Conservation (phyloP, 1,139 yeast species). For the Oligophagozyma castellii region DNA sequence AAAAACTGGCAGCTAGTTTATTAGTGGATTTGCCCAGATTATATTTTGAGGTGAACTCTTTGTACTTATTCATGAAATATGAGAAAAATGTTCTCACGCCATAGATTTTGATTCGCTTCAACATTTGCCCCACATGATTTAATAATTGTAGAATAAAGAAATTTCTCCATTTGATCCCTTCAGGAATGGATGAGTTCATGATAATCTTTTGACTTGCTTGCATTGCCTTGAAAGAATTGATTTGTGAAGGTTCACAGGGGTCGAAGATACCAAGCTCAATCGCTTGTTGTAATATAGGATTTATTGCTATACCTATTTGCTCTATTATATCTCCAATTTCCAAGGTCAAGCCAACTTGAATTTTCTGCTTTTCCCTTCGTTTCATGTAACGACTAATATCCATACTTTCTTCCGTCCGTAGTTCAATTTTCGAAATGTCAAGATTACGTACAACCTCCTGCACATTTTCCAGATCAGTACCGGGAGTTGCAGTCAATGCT, state of each 20-base stretch:
- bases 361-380: slow-evolving; percentile 45
- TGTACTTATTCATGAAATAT: slow-evolving; percentile 44
- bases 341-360: slow-evolving; percentile 38
- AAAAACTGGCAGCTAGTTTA: slow-evolving; percentile 47
- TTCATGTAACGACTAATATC: slow-evolving; percentile 77
- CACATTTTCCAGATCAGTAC: slow-evolving; percentile 74
- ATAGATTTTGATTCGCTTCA: slow-evolving; percentile 57
- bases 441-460: slow-evolving; percentile 71
- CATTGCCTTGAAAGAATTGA: slow-evolving; percentile 62
- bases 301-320: slow-evolving; percentile 43
- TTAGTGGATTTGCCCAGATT: slow-evolving; percentile 35
- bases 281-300: slow-evolving; percentile 52
- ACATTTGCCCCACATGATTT: slow-evolving; percentile 63
- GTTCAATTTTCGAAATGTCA: slow-evolving; percentile 62
- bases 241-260: slow-evolving; percentile 46
- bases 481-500: slow-evolving; percentile 94
- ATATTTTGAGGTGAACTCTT: slow-evolving; percentile 46
- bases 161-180: slow-evolving; percentile 61
- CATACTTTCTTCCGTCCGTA: slow-evolving; percentile 70
- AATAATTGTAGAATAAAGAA: slow-evolving; percentile 47
- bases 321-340: slow-evolving; percentile 42
- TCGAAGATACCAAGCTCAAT: slow-evolving; percentile 49
- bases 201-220: slow-evolving; percentile 50
- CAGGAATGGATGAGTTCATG: slow-evolving; percentile 39
- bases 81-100: slow-evolving; percentile 69